Evolutionary conservation across 202 grass and related monocot species (phyloP).

Genomic region (Zoysia matrella): DNA sequence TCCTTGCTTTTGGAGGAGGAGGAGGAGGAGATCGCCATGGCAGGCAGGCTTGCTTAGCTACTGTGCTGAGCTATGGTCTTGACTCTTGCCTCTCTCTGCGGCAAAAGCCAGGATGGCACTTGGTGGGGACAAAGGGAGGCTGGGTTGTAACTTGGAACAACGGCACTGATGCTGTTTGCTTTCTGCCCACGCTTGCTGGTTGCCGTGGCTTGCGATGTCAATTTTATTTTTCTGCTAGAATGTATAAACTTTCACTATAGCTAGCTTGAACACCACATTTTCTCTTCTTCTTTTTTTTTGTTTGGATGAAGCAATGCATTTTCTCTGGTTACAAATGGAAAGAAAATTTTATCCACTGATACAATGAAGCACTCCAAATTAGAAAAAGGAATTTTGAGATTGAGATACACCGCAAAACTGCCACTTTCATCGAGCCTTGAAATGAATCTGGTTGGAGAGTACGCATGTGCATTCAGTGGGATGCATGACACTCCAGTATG

Average conservation of each 20-base stretch:
- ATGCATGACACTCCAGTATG: neutral
- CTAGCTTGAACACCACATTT: no score
- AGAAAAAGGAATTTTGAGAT: no score
- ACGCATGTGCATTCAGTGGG: no score
- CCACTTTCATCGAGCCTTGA: neutral
- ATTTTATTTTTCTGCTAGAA: neutral
- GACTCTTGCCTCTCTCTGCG: conserved; percentile 21
- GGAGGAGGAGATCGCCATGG: conserved; percentile 55
- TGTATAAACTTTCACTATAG: no score
- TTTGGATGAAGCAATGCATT: neutral
- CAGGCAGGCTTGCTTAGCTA: conserved; percentile 34
- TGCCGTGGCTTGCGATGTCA: conserved; percentile 48
- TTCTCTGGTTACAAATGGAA: neutral
- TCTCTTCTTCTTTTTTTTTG: no score
- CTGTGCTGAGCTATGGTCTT: conserved; percentile 27
- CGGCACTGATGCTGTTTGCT: conserved; percentile 16
- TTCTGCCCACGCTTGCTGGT: conserved; percentile 61
- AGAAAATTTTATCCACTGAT: neutral
- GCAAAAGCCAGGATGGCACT: no score
- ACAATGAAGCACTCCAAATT: neutral
- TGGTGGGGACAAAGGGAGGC: conserved; percentile 52
- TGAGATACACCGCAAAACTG: no score
- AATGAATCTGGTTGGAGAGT: neutral
- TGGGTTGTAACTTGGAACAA: conserved; percentile 46
- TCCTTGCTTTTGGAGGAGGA: conserved; percentile 36